Conservation (phyloP, 306 rosid genomes). For the Lathyrus tuberosus region DNA sequence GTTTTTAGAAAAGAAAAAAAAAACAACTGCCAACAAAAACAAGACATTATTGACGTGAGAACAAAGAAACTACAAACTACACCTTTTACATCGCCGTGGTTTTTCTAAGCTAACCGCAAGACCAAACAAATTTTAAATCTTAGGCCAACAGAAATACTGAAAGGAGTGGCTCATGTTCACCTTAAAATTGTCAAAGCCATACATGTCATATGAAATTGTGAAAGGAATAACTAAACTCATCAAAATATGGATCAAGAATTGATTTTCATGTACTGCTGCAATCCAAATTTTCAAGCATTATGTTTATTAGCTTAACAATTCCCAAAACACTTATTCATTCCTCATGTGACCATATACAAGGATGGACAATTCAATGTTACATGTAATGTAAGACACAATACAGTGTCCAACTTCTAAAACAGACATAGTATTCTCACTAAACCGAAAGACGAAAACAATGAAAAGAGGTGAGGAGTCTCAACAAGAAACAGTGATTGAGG, state of each 20-base stretch:
- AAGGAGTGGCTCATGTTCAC: no score
- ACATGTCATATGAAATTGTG: no score
- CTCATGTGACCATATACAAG: slow-evolving; percentile 41
- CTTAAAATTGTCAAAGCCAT: no score
- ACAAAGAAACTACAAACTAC: no score
- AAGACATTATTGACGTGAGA: no score
- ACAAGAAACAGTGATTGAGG: background rate
- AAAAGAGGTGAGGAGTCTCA: slow-evolving; percentile 42
- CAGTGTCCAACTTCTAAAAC: slow-evolving; percentile 39
- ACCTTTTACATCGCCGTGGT: no score
- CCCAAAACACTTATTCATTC: slow-evolving; percentile 35
- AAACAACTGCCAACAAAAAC: no score
- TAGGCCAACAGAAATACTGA: no score
- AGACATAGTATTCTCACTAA: slow-evolving; percentile 40
- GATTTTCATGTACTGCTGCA: background rate
- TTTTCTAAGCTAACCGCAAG: no score
- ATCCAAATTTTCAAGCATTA: slow-evolving; percentile 8
- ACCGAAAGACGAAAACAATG: slow-evolving; percentile 37
- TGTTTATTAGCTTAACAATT: background rate
- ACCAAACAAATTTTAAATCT: no score
- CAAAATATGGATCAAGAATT: background rate
- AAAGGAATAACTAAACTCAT: no score
- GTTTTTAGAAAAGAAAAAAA: no score
- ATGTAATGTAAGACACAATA: slow-evolving; percentile 26
- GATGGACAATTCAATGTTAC: slow-evolving; percentile 35